Conservation (phyloP, 129 eudicot genomes). For the Flaveria ramosissima region DNA sequence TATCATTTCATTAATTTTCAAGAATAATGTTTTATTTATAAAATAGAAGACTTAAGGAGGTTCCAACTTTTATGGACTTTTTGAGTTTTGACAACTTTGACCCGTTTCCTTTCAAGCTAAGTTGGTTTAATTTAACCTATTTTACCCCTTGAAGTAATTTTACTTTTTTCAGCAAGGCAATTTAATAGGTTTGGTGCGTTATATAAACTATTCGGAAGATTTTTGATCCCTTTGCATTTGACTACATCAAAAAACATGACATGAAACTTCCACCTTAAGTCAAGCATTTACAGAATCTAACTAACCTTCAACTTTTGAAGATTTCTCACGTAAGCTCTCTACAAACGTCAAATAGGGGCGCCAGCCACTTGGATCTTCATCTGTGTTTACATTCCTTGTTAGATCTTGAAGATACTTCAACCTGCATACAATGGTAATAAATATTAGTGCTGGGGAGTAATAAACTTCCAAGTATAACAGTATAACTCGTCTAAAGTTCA, state of each 20-base stretch:
- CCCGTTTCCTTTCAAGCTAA: no score
- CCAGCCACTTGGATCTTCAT: constrained; percentile 97
- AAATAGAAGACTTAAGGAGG: no score
- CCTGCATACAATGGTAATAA: constrained; percentile 35
- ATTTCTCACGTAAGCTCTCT: constrained; percentile 71
- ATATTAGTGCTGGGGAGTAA: constrained; percentile 14
- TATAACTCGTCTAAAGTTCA: not conserved
- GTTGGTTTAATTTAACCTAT: no score
- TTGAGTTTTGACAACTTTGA: no score
- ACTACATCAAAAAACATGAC: not conserved
- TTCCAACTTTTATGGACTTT: no score
- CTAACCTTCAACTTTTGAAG: constrained; percentile 61
- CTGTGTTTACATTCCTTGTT: constrained; percentile 66
- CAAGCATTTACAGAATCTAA: constrained; percentile 1
- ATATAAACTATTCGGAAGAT: not conserved
- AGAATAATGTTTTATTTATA: no score
- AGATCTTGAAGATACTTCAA: constrained; percentile 62
- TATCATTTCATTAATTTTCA: no score
- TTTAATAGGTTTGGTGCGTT: not conserved
- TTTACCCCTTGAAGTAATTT: no score
- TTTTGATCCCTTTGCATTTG: not conserved
- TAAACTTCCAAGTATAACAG: not conserved
- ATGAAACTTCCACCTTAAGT: not conserved
- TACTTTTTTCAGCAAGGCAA: not conserved
- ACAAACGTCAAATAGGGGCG: constrained; percentile 72